Conservation (phyloP, 1,284 basidiomycete genomes). For the Leccinum pseudoinsigne region DNA sequence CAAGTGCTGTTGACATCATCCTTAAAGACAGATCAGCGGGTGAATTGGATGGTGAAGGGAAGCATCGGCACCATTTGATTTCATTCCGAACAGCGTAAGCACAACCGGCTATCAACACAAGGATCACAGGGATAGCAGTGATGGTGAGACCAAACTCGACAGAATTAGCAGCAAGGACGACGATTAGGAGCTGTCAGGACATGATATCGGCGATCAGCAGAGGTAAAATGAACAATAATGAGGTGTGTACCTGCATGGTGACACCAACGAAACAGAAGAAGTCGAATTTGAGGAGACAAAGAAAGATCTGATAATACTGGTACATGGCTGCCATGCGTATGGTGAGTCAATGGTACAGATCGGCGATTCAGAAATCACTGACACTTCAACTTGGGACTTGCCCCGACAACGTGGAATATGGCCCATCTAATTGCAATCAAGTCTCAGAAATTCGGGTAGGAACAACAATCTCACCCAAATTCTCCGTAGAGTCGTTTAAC, state of each 20-base stretch:
- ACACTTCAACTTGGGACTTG: conserved; percentile 81
- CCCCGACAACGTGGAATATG: conserved; percentile 83
- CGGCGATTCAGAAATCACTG: conserved; percentile 27
- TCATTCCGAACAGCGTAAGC: conserved; percentile 74
- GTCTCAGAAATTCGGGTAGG: background rate
- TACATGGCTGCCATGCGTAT: conserved; percentile 63
- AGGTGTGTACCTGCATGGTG: conserved; percentile 69
- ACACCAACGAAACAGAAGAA: conserved; percentile 86
- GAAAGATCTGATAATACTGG: conserved; percentile 81
- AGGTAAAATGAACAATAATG: background rate
- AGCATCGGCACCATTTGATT: conserved; percentile 62
- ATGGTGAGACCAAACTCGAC: conserved; percentile 81
- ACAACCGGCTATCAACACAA: conserved; percentile 62
- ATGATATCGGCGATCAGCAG: background rate
- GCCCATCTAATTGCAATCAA: conserved; percentile 59
- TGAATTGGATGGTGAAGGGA: background rate
- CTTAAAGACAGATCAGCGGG: conserved; percentile 25
- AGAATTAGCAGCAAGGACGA: conserved; percentile 62
- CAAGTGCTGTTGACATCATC: conserved; percentile 68
- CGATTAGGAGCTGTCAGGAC: conserved; percentile 59
- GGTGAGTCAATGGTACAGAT: conserved; percentile 7
- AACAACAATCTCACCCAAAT: conserved; percentile 51
- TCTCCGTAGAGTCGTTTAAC: conserved; percentile 56
- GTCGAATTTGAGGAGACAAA: conserved; percentile 85
- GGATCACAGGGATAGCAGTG: conserved; percentile 80